phyloP scores from a whole-genome alignment of 208 protist genomes.

The Acanthamoeba lenticulata region DNA sequence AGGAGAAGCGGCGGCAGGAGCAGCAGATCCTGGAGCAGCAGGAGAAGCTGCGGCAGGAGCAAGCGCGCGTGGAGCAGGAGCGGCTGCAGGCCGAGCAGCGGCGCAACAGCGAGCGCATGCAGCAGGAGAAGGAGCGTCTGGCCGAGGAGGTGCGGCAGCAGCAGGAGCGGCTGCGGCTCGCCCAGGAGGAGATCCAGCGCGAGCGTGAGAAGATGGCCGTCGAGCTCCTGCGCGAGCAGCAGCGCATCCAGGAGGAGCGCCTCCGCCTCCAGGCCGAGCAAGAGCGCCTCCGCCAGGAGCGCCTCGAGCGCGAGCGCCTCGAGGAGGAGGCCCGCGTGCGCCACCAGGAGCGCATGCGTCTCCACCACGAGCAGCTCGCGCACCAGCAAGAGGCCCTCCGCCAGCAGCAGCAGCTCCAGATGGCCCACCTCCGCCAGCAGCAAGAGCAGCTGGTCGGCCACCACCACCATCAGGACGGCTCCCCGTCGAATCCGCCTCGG shows the following conservation, averaged over 20 bases:
- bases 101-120: not conserved
- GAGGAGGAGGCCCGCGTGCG: not conserved
- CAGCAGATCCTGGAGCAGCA: not conserved
- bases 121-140: slow-evolving; percentile 18
- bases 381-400: not conserved
- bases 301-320: not conserved
- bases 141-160: slow-evolving; percentile 32
- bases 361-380: not conserved
- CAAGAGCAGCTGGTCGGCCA: not conserved
- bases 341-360: not conserved
- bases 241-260: not conserved
- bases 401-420: not conserved
- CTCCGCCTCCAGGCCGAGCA: not conserved
- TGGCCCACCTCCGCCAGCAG: not conserved
- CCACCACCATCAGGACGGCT: not conserved
- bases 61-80: not conserved
- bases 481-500: not conserved
- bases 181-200: slow-evolving; percentile 32
- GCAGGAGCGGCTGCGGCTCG: slow-evolving; percentile 10
- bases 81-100: not conserved
- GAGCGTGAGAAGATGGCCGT: slow-evolving; percentile 18
- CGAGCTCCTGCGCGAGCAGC: slow-evolving; percentile 2
- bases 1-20: slow-evolving; percentile 15
- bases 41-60: not conserved
- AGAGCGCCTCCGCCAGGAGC: not conserved